Evolutionary conservation across 1,284 basidiomycete genomes (phyloP).

Genomic region (Golubevia pallescens): DNA sequence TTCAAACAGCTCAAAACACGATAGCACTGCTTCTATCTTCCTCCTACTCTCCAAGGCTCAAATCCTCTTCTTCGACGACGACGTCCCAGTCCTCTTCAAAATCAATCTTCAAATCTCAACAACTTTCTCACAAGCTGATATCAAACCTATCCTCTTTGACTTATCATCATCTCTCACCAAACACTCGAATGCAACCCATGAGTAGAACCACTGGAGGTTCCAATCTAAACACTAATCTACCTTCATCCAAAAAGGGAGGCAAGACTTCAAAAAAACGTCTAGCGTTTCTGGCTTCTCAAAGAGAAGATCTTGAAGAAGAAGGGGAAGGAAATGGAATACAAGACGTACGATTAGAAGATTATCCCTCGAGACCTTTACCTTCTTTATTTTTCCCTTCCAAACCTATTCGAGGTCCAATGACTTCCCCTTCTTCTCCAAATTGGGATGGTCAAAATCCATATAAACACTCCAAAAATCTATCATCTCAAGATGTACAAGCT

Average conservation of each 20-base stretch:
- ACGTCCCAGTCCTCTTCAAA: neutral
- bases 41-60: constrained; percentile 8
- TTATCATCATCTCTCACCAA: constrained; percentile 55
- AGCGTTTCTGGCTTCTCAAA: neutral
- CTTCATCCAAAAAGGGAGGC: neutral
- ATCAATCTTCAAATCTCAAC: neutral
- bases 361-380: constrained; percentile 10
- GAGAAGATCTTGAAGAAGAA: neutral
- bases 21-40: constrained; percentile 25
- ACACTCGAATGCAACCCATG: constrained; percentile 45
- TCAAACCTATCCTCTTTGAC: constrained; percentile 39
- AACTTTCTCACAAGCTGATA: constrained; percentile 27
- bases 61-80: neutral
- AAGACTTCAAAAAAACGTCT: neutral
- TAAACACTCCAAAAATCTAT: constrained; percentile 6
- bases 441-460: constrained; percentile 35
- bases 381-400: constrained; percentile 11
- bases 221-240: too few species aligned
- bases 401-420: constrained; percentile 23
- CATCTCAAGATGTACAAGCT: constrained; percentile 6
- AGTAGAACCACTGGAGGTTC: constrained; percentile 1
- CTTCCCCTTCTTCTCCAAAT: constrained; percentile 1
- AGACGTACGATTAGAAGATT: constrained; percentile 7
- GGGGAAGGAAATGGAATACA: constrained; percentile 1
- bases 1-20: constrained; percentile 13